Evolutionary conservation across 2,329 filamentous ascomycete genomes (phyloP).

Genomic region (Pseudogymnoascus sp.): DNA sequence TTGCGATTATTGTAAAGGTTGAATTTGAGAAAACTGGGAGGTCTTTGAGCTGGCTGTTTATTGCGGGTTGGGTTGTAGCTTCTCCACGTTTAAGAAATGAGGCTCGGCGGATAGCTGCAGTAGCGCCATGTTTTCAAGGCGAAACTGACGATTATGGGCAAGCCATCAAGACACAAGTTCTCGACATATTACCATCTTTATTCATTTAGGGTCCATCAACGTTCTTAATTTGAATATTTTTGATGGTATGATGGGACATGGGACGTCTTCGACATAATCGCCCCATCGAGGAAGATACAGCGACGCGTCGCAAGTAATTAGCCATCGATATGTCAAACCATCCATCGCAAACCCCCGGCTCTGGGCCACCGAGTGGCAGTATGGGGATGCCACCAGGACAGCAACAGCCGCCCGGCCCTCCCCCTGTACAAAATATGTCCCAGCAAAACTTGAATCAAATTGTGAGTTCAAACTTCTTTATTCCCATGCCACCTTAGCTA

Average conservation of each 20-base stretch:
- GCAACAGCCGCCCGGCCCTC: conserved; percentile 40
- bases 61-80: neutral
- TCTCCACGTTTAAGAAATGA: conserved; percentile 11
- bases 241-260: neutral
- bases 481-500: neutral
- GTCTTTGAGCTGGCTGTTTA: neutral
- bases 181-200: neutral
- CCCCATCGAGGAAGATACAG: conserved; percentile 2
- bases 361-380: conserved; percentile 37
- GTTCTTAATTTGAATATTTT: neutral
- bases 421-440: conserved; percentile 50
- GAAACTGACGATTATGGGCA: conserved; percentile 8
- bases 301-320: conserved; percentile 6
- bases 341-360: conserved; percentile 40
- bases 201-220: neutral
- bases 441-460: conserved; percentile 94
- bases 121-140: conserved; percentile 11
- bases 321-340: conserved; percentile 29
- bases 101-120: conserved; percentile 12
- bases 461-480: conserved; percentile 48
- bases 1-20: neutral
- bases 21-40: neutral
- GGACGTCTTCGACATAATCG: neutral
- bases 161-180: neutral
- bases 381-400: conserved; percentile 43